phyloP scores from a whole-genome alignment of 2,329 filamentous ascomycete genomes.

The Epichloe sylvatica region DNA sequence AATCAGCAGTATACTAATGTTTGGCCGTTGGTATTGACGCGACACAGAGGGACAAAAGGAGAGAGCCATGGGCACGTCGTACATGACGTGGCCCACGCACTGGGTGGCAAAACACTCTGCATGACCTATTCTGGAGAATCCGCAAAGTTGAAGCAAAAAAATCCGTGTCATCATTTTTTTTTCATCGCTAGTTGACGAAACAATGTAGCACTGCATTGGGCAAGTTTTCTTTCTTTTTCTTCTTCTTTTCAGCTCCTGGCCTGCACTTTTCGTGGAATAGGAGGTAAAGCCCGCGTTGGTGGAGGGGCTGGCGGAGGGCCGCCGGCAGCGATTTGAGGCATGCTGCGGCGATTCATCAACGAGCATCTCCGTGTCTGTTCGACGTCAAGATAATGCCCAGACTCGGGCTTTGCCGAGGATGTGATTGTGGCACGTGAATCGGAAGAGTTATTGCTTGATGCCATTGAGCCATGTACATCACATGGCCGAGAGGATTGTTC shows the following conservation, averaged over 20 bases:
- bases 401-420: not conserved
- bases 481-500: slow-evolving; percentile 12
- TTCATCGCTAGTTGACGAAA: too few relatives aligned
- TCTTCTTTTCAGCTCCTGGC: not conserved
- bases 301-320: slow-evolving; percentile 41
- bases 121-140: too few relatives aligned
- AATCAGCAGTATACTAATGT: not conserved
- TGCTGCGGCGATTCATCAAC: slow-evolving; percentile 29
- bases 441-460: slow-evolving; percentile 11
- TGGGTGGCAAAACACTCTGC: not conserved
- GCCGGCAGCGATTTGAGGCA: slow-evolving; percentile 34
- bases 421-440: slow-evolving; percentile 14
- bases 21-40: too few relatives aligned
- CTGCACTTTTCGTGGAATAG: slow-evolving; percentile 28
- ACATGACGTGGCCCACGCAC: not conserved
- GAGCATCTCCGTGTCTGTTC: slow-evolving; percentile 11
- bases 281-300: slow-evolving; percentile 40
- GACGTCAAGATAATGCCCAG: slow-evolving; percentile 7
- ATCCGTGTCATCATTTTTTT: too few relatives aligned
- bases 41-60: not conserved
- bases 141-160: too few relatives aligned
- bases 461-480: slow-evolving; percentile 6
- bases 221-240: not conserved
- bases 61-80: not conserved
- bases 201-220: too few relatives aligned